phyloP scores from a whole-genome alignment of 257 asterid species.

The Gentiana straminea region DNA sequence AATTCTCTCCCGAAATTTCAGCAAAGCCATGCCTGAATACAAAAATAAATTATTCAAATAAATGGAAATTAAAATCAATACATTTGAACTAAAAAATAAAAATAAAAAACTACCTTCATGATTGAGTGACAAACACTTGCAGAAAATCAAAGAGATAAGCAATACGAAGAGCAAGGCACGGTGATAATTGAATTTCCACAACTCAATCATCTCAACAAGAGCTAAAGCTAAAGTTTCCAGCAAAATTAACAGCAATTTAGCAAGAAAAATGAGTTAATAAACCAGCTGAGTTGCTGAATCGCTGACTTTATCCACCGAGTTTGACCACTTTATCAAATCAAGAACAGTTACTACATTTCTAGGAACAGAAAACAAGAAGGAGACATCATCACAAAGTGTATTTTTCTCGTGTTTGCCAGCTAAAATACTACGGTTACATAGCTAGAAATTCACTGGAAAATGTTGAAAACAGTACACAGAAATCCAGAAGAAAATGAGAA shows the following conservation, averaged over 20 bases:
- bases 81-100: background rate
- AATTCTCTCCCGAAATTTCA: constrained; percentile 50
- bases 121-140: constrained; percentile 28
- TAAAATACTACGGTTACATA: background rate
- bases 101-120: constrained; percentile 52
- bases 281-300: no score
- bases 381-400: no score
- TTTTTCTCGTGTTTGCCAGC: no score
- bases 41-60: background rate
- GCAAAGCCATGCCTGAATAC: constrained; percentile 51
- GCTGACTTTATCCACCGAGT: constrained; percentile 5
- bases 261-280: no score
- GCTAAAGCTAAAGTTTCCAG: no score
- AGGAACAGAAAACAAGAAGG: no score
- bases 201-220: constrained; percentile 16
- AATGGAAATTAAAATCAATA: background rate
- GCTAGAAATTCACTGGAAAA: no score
- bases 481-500: no score
- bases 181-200: constrained; percentile 17
- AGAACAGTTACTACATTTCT: no score
- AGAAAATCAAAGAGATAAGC: constrained; percentile 15
- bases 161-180: constrained; percentile 10
- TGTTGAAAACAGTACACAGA: no score
- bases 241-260: no score
- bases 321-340: background rate